Base-by-base conservation (phyloP, 495 filamentous ascomycete species). In the Neurospora africana region DNA sequence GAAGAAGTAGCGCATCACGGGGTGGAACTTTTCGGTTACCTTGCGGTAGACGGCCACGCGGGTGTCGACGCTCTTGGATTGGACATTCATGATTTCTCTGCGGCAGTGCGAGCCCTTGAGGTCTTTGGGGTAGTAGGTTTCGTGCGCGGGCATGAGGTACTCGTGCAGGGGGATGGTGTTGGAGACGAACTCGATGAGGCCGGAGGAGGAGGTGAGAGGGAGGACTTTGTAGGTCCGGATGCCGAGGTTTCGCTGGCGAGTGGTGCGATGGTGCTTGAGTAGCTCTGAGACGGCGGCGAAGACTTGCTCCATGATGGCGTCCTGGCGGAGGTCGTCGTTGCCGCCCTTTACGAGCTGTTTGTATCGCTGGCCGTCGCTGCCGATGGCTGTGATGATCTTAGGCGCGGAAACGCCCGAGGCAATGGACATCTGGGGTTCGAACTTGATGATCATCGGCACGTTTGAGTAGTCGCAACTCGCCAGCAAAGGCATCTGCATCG, bases 271-370 rank as follows among this genome's bases (percentile, higher is more conserved):
- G 33, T 91, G 90, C 81, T 91, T 91, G 33, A 99, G 85, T 6
- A 98, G 89, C 70, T 91, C 90, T 76, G 91, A 97, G 37, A 98
- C 95, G 86, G 97, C 92, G 68, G 92, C 93, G 81, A 98, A 99
- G 38, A 99, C 95, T 82, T 99, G 95, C 79, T 98, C 96, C 96
- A 99, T 99, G 82, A 99, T 99, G 21, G 95, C 93, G 77, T 99
- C 95, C 82, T 99, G 95, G n/a, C 95, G 91, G 15, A 99, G 86
- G 77, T 99, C 95, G 79, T 98, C 94, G 74, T 92, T 94, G 36
- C 94, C 93, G 76, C 92, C 91, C 83, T 99, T 99, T 78, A 95
- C 92, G 73, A 98, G 84, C 79, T 97, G 93, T 81, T 93, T 97
- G 80, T 91, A 97, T 30, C 84, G 86, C 38, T 84, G 77, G 10